phyloP scores from a whole-genome alignment of 371 early-diverging fungal species.

The Apophysomyces trapeziformis region DNA sequence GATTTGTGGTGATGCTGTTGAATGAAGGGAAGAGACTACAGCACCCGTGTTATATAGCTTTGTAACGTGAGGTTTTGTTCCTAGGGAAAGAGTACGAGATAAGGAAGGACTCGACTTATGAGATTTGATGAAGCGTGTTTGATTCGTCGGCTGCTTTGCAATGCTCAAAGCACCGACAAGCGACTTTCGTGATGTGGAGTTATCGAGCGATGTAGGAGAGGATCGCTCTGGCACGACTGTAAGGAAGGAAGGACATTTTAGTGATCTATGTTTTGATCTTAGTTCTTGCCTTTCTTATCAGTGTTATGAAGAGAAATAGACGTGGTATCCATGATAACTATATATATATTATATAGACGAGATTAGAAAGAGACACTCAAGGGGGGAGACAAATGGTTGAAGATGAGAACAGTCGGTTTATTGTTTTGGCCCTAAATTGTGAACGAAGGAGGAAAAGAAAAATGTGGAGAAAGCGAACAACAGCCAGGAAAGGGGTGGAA shows the following conservation, averaged over 20 bases:
- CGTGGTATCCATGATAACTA: background rate
- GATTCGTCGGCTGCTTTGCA: conserved; percentile 6
- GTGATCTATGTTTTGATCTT: background rate
- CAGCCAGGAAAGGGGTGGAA: conserved; percentile 1
- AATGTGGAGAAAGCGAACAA: conserved; percentile 3
- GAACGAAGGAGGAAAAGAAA: conserved; percentile 3
- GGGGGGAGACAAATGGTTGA: conserved; percentile 4
- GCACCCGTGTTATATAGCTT: conserved; percentile 32
- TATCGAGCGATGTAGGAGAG: background rate
- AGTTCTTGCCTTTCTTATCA: conserved; percentile 3
- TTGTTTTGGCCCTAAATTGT: background rate
- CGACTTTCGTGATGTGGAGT: conserved; percentile 1
- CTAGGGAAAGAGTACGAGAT: conserved; percentile 25
- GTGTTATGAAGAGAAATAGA: background rate
- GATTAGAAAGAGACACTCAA: conserved; percentile 9
- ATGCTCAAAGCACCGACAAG: conserved; percentile 12
- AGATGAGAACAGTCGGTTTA: conserved; percentile 10
- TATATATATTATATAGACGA: conserved; percentile 10
- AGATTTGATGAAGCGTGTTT: conserved; percentile 16
- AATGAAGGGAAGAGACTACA: conserved; percentile 16
- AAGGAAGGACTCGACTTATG: conserved; percentile 31
- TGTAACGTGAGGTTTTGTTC: conserved; percentile 27
- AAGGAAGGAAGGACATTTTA: background rate
- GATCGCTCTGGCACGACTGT: background rate
- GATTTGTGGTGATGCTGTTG: conserved; percentile 11